Conservation (phyloP, 345 rosid genomes). For the Populus simonii region DNA sequence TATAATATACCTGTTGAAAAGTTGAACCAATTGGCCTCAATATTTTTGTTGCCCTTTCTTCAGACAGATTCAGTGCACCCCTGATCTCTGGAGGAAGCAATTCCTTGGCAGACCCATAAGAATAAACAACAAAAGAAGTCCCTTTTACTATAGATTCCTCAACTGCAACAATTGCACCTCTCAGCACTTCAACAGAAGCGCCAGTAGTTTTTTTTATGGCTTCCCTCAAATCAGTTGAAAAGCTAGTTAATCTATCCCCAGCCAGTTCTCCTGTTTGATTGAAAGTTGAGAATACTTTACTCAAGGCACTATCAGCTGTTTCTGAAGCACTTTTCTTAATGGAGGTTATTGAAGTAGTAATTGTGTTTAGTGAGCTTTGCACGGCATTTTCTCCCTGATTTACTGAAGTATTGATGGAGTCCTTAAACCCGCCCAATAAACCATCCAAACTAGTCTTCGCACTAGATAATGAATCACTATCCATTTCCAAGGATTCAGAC, state of each 20-base stretch:
- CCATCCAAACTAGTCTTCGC: conserved; percentile 50
- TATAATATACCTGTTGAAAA: conserved; percentile 58
- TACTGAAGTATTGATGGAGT: conserved; percentile 49
- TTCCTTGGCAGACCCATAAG: conserved; percentile 68
- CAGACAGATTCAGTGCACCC: conserved; percentile 55
- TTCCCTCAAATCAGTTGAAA: conserved; percentile 56
- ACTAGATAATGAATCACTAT: conserved; percentile 35
- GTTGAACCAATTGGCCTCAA: conserved; percentile 59
- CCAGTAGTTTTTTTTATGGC: conserved; percentile 51
- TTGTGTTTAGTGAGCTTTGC: conserved; percentile 52
- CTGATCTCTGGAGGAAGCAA: conserved; percentile 68
- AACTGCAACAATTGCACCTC: conserved; percentile 52
- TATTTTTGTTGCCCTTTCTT: conserved; percentile 52
- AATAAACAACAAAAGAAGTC: conserved; percentile 57
- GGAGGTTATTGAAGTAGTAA: conserved; percentile 53
- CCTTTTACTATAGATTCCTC: conserved; percentile 68
- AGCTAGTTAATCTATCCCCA: conserved; percentile 40
- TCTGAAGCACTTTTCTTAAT: conserved; percentile 56
- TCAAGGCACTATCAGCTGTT: conserved; percentile 50
- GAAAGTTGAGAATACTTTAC: conserved; percentile 41
- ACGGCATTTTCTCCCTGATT: conserved; percentile 52
- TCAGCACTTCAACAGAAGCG: conserved; percentile 57
- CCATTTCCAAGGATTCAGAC: conserved; percentile 35
- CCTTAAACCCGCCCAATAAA: conserved; percentile 40
- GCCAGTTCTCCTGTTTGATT: conserved; percentile 59